A percentile compares a stretch with the other conserved stretches of the same genome.
These are phyloP conservation scores for Phytopythium litorale DNA, from an alignment of 352 stramenopile genomes.

Conservation along the genomic window DNA sequence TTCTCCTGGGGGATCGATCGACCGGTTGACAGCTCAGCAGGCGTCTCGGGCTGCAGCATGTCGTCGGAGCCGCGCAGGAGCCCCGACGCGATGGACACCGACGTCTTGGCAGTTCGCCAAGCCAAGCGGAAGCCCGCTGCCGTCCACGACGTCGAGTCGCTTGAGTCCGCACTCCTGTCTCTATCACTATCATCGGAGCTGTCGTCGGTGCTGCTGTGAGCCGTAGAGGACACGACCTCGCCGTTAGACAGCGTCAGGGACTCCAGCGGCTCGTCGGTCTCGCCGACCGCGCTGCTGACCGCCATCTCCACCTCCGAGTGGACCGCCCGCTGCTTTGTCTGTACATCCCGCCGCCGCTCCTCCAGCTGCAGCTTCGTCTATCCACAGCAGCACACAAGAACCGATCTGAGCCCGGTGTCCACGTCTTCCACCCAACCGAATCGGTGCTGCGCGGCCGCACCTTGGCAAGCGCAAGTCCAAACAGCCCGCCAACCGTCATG, in stretches of 20 bases:
- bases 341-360: constrained; percentile 37
- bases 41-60: constrained; percentile 16
- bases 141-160: constrained; percentile 18
- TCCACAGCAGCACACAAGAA: not conserved
- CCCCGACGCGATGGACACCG: constrained; percentile 36
- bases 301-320: constrained; percentile 59
- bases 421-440: not conserved
- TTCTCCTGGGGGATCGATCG: constrained; percentile 6
- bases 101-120: constrained; percentile 43
- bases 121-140: constrained; percentile 27
- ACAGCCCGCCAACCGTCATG: constrained; percentile 45
- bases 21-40: not conserved
- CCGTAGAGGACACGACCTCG: not conserved
- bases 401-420: not conserved
- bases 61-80: constrained; percentile 43
- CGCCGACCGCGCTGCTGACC: constrained; percentile 28
- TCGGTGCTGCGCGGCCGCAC: constrained; percentile 10
- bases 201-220: not conserved
- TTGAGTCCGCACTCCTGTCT: constrained; percentile 6
- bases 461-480: constrained; percentile 54
- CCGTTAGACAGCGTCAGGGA: not conserved
- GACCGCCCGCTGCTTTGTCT: constrained; percentile 23
- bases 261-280: constrained; percentile 33
- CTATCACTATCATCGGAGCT: not conserved
- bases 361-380: constrained; percentile 56